phyloP scores from a whole-genome alignment of 495 filamentous ascomycete species.

The Aspergillus biplanus region DNA sequence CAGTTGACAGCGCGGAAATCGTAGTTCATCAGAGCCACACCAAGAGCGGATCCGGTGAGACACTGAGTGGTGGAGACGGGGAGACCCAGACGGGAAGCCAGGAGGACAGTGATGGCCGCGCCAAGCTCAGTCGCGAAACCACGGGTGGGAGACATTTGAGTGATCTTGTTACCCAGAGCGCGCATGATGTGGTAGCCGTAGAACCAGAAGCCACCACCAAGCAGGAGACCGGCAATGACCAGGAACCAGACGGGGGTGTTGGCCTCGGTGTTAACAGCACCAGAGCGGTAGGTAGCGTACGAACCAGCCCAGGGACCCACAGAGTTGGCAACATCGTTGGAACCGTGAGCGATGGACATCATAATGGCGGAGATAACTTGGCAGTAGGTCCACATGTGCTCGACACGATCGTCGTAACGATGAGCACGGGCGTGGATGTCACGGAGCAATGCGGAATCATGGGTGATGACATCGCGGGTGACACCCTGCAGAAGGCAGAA shows the following conservation, averaged over 20 bases:
- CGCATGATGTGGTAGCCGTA: constrained; percentile 75
- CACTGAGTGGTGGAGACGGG: constrained; percentile 48
- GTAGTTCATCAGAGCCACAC: constrained; percentile 47
- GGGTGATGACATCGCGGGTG: constrained; percentile 60
- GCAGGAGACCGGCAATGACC: constrained; percentile 57
- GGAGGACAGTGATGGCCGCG: constrained; percentile 66
- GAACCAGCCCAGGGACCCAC: constrained; percentile 70
- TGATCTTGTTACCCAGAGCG: constrained; percentile 70
- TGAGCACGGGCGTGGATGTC: constrained; percentile 62
- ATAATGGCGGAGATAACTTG: constrained; percentile 71
- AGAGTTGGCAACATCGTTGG: constrained; percentile 75
- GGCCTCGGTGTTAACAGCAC: constrained; percentile 46
- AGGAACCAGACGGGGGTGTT: constrained; percentile 71
- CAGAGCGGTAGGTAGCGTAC: constrained; percentile 58
- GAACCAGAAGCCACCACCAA: constrained; percentile 68
- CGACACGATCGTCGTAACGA: constrained; percentile 71
- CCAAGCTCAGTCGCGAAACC: constrained; percentile 74
- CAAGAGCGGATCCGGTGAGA: constrained; percentile 40
- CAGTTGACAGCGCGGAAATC: constrained; percentile 44
- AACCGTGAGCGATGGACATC: constrained; percentile 74
- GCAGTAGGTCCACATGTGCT: constrained; percentile 71
- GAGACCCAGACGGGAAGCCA: constrained; percentile 61
- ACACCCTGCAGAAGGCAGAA: constrained; percentile 60
- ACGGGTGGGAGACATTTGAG: constrained; percentile 67
- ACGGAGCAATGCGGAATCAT: constrained; percentile 48